Conservation (phyloP, 495 filamentous ascomycete genomes). For the Bacidia rubella region DNA sequence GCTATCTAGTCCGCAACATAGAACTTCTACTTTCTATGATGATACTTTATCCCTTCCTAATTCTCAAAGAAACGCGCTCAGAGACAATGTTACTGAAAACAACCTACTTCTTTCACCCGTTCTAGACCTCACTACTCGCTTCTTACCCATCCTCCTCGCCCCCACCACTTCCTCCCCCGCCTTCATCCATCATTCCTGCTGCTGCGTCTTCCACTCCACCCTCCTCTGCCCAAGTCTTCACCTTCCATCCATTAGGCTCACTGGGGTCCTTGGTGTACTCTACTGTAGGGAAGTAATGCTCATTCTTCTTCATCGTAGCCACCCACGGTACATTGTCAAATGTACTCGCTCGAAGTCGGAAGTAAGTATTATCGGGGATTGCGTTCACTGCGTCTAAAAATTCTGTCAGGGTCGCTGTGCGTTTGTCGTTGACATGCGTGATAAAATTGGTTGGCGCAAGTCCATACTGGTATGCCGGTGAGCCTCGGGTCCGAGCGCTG, state of each 20-base stretch:
- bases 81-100: no score
- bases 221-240: conserved; percentile 14
- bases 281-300: conserved; percentile 93
- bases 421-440: conserved; percentile 78
- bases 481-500: conserved; percentile 66
- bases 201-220: conserved; percentile 12
- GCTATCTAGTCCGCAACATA: no score
- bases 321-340: conserved; percentile 98
- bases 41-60: no score
- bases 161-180: conserved; percentile 9
- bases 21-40: no score
- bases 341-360: conserved; percentile 83
- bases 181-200: conserved; percentile 16
- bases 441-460: conserved; percentile 96
- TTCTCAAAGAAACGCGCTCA: no score
- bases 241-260: conserved; percentile 25
- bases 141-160: neutral
- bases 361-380: conserved; percentile 95
- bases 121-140: no score
- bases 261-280: conserved; percentile 66
- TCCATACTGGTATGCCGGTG: conserved; percentile 82
- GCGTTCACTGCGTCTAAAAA: conserved; percentile 70
- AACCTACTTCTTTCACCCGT: no score
- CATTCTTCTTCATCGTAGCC: conserved; percentile 99
- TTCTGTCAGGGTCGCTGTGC: conserved; percentile 62